Percentiles rank a stretch among this genome's conserved stretches.
These are phyloP conservation scores for Aspergillus felis DNA, from an alignment of 2,329 filamentous ascomycete species.

Conservation along the genomic window DNA sequence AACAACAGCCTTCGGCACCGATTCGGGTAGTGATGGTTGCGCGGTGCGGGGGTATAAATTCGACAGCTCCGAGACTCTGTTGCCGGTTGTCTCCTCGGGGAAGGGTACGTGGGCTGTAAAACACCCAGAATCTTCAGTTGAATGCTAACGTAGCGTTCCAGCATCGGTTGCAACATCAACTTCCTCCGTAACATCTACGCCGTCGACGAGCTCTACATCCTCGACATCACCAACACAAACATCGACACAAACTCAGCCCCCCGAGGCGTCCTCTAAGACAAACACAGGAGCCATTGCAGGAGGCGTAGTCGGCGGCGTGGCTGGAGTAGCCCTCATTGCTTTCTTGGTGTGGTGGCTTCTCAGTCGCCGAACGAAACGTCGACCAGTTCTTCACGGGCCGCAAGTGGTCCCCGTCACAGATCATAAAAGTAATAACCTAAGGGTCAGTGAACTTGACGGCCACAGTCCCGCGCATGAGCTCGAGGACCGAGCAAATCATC, in stretches of 20 bases:
- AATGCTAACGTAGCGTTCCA: background rate
- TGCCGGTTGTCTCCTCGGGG: background rate
- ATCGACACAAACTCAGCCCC: background rate
- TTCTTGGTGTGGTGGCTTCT: conserved; percentile 1
- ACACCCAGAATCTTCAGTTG: background rate
- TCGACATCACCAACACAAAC: background rate
- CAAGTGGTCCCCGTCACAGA: background rate
- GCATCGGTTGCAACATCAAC: background rate
- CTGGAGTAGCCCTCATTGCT: conserved; percentile 5
- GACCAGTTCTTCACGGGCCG: background rate
- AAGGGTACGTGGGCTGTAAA: background rate
- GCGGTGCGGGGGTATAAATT: background rate
- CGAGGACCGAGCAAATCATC: background rate
- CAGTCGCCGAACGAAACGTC: background rate
- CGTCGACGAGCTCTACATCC: background rate
- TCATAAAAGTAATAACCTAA: background rate
- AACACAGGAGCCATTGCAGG: conserved; percentile 9
- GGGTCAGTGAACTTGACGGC: background rate
- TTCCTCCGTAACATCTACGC: background rate
- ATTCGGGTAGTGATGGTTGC: background rate
- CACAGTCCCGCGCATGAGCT: background rate
- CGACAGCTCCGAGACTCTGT: background rate
- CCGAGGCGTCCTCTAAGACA: background rate
- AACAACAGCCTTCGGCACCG: background rate
- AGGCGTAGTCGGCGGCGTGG: conserved; percentile 12